These are phyloP conservation scores for Epichloe baconii DNA, from an alignment of 2,329 filamentous ascomycete species.

Conservation along the genomic window DNA sequence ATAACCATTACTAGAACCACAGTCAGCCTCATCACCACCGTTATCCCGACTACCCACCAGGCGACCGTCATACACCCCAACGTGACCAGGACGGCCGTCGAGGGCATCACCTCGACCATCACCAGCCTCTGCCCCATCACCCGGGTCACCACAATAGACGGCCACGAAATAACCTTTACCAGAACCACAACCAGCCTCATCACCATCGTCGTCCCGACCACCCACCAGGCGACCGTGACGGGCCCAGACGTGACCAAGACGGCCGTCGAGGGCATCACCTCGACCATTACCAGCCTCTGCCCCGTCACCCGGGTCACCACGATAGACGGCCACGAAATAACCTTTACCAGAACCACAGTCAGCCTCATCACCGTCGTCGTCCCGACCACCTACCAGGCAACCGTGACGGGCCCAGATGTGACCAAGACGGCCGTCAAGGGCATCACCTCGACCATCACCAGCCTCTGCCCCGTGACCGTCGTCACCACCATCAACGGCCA, in stretches of 20 bases:
- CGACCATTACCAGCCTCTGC: conserved; percentile 29
- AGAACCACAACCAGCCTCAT: conserved; percentile 13
- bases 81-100: conserved; percentile 20
- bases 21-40: conserved; percentile 13
- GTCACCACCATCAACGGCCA: conserved; percentile 29
- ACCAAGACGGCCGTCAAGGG: no score
- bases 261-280: conserved; percentile 22
- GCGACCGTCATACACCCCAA: conserved; percentile 1
- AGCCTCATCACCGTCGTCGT: conserved; percentile 16
- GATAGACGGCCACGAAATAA: conserved; percentile 7
- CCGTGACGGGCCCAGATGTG: conserved; percentile 6
- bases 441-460: no score
- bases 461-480: conserved; percentile 24
- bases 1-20: conserved; percentile 12
- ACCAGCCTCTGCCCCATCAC: conserved; percentile 31
- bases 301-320: conserved; percentile 18
- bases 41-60: conserved; percentile 16
- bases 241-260: conserved; percentile 17
- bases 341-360: conserved; percentile 13
- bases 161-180: conserved; percentile 9
- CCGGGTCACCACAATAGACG: conserved; percentile 18
- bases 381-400: conserved; percentile 9
- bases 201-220: conserved; percentile 16
- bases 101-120: conserved; percentile 25
- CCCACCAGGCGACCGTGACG: conserved; percentile 8